Percentiles rank a stretch among this genome's conserved stretches.
These are phyloP conservation scores for Phaeomoniella chlamydospora DNA, from an alignment of 2,329 filamentous ascomycete genomes.

Conservation along the genomic window DNA sequence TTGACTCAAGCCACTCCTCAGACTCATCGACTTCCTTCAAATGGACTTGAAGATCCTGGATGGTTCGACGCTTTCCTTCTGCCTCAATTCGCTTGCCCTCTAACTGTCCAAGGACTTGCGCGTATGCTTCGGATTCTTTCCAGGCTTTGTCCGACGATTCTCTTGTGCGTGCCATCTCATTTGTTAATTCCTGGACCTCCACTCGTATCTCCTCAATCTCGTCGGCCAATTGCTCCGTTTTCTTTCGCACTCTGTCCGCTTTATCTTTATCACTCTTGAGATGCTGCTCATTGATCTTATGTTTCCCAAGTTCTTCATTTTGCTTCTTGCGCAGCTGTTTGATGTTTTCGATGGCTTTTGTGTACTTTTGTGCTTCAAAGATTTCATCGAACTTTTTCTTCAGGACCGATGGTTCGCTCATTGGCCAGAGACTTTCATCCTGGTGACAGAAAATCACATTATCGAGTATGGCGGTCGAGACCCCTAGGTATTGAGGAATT, in stretches of 20 bases:
- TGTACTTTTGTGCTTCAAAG: slow-evolving; percentile 93
- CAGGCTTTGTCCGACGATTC: slow-evolving; percentile 50
- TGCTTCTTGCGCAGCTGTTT: slow-evolving; percentile 75
- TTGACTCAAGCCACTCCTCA: slow-evolving; percentile 58
- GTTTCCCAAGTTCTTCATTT: slow-evolving; percentile 56
- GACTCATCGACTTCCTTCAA: slow-evolving; percentile 66
- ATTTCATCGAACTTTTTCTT: slow-evolving; percentile 97
- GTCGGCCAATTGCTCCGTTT: slow-evolving; percentile 47
- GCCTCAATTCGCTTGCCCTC: slow-evolving; percentile 64
- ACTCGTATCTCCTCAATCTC: slow-evolving; percentile 43
- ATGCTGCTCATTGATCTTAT: slow-evolving; percentile 61
- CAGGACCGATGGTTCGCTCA: slow-evolving; percentile 71
- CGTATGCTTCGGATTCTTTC: slow-evolving; percentile 58
- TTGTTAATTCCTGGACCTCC: slow-evolving; percentile 46
- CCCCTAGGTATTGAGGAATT: slow-evolving; percentile 75
- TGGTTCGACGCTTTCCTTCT: slow-evolving; percentile 52
- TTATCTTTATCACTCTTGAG: slow-evolving; percentile 75
- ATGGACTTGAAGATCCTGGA: slow-evolving; percentile 54
- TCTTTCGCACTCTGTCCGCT: slow-evolving; percentile 56
- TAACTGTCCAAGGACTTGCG: slow-evolving; percentile 60
- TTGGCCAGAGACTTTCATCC: slow-evolving; percentile 92
- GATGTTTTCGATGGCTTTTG: slow-evolving; percentile 92
- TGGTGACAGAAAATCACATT: slow-evolving; percentile 98
- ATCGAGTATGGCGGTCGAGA: slow-evolving; percentile 79
- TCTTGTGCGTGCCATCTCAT: slow-evolving; percentile 26